Conservation (phyloP, 1,139 yeast genomes). For the Blastobotrys capitulatus region DNA sequence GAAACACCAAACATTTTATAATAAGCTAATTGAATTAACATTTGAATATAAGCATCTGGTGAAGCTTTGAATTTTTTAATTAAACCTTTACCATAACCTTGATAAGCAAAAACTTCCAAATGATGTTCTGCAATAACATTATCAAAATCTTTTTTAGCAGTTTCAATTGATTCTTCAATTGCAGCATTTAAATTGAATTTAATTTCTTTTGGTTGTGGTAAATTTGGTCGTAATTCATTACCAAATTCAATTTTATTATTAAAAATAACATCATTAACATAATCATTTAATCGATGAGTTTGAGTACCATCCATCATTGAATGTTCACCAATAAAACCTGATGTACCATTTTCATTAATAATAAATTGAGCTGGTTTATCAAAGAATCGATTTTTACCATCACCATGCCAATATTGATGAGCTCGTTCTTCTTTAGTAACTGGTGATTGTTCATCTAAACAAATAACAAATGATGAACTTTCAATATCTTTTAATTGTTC, state of each 20-base stretch:
- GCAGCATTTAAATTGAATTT: constrained; percentile 42
- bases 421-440: constrained; percentile 81
- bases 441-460: constrained; percentile 72
- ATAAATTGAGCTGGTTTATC: constrained; percentile 91
- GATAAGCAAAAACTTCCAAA: constrained; percentile 38
- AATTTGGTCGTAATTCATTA: constrained; percentile 28
- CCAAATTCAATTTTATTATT: constrained; percentile 41
- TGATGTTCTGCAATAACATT: constrained; percentile 40
- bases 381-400: constrained; percentile 83
- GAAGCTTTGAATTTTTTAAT: constrained; percentile 71
- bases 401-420: constrained; percentile 89
- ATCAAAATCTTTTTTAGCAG: constrained; percentile 53
- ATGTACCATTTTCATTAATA: constrained; percentile 74
- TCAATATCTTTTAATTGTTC: constrained; percentile 63
- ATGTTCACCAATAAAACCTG: constrained; percentile 95
- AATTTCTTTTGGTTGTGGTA: constrained; percentile 37
- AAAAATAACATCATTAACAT: constrained; percentile 52
- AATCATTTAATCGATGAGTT: constrained; percentile 82
- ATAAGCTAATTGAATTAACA: constrained; percentile 75
- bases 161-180: constrained; percentile 47
- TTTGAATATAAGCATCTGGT: constrained; percentile 76
- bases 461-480: constrained; percentile 72
- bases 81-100: constrained; percentile 50
- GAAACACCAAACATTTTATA: constrained; percentile 75
- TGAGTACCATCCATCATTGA: constrained; percentile 99